Percentiles rank a stretch among this genome's conserved stretches.
These are phyloP conservation scores for Pseudoscleropodium purum DNA, from an alignment of 225 moss, liverwort and hornwort genomes.

Conservation along the genomic window DNA sequence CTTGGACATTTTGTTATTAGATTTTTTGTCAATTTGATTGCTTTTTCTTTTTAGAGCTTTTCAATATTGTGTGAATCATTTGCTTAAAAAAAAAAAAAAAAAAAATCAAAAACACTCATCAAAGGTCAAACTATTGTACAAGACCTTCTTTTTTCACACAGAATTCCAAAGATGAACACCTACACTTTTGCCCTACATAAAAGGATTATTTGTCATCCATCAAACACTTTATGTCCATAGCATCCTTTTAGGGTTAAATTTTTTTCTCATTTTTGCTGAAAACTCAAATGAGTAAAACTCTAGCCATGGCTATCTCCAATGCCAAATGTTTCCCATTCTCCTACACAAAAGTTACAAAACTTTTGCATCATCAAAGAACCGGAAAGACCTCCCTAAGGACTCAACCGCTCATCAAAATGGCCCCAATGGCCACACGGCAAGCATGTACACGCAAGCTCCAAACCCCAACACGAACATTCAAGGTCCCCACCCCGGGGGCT, in stretches of 20 bases:
- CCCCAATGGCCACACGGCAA: not conserved
- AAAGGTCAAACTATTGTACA: not conserved
- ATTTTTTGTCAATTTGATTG: too few species aligned
- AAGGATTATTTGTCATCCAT: too few species aligned
- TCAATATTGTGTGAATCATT: not conserved
- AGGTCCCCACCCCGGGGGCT: too few species aligned
- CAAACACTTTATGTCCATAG: rapidly evolving
- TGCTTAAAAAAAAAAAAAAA: not conserved
- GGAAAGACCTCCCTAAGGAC: not conserved
- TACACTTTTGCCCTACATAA: rapidly evolving
- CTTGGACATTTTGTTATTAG: too few species aligned
- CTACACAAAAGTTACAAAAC: not conserved
- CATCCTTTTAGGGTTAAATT: too few species aligned
- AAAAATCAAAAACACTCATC: not conserved
- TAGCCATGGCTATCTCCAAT: too few species aligned
- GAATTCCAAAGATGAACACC: not conserved
- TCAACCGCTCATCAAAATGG: not conserved
- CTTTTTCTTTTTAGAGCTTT: too few species aligned
- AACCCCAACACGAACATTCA: not conserved
- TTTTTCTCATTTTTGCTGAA: too few species aligned
- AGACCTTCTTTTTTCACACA: not conserved
- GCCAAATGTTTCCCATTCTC: not conserved
- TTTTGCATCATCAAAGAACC: not conserved
- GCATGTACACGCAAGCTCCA: not conserved
- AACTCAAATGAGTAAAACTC: too few species aligned